Base-by-base conservation (phyloP, 106 monocot species). In the Acanthochlamys bracteata region DNA sequence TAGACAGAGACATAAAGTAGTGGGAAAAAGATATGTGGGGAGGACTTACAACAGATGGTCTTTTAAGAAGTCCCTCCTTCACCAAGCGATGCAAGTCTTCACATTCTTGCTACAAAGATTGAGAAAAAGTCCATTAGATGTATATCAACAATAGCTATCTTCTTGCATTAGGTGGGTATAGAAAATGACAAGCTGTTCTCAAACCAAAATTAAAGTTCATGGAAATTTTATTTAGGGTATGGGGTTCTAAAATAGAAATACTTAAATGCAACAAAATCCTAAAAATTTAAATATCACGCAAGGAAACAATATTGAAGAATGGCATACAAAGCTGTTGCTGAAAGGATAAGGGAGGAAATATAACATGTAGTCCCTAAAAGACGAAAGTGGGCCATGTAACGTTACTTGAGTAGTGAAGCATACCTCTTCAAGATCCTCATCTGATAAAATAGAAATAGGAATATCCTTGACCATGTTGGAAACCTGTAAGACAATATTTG, bases 351-450 rank as follows among this genome's bases (percentile, higher is more conserved):
- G n/a, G n/a, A n/a, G n/a, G n/a, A n/a, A n/a, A n/a, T n/a, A n/a
- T n/a, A n/a, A n/a, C n/a, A n/a, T n/a, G n/a, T n/a, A n/a, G n/a
- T n/a, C n/a, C n/a, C n/a, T n/a, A n/a, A n/a, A n/a, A n/a, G n/a
- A n/a, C n/a, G n/a, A n/a, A n/a, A n/a, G n/a, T n/a, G n/a, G n/a
- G n/a, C n/a, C n/a, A n/a, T n/a, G n/a, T n/a, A n/a, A n/a, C n/a
- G n/a, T n/a, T 8, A 43, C 13, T 0, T 11, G 39, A 19, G 46
- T 47, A 55, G 16, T 7, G 59, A 41, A 7, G 41, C 15, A 26
- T 90, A 95, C 91, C 91, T 92, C 85, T 55, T 80, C 68, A 65
- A 98, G 66, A 33, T 92, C 85, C 69, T 88, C 91, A 65, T 92
- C 92, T 21, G 85, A 88, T 45, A 89, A 41, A 78, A 75, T 73